A percentile compares a stretch with the other conserved stretches of the same genome.
phyloP scores from a whole-genome alignment of 2,329 filamentous ascomycete genomes.

The Pseudocercospora eumusae region DNA sequence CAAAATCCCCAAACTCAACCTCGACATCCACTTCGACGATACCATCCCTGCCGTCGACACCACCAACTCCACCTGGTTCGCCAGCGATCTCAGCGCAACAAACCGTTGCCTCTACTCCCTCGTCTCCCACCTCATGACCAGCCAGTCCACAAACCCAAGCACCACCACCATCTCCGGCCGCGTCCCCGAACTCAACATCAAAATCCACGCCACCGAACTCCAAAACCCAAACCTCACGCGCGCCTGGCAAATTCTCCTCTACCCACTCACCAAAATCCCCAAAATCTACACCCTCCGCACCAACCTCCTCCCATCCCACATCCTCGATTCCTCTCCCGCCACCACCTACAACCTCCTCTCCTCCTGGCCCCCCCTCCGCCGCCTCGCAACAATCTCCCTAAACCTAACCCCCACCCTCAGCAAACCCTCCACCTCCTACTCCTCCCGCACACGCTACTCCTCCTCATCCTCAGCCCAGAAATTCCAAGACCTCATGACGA shows the following conservation, averaged over 20 bases:
- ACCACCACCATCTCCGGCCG: background rate
- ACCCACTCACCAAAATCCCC: slow-evolving; percentile 5
- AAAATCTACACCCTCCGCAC: background rate
- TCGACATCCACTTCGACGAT: background rate
- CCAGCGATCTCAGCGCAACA: background rate
- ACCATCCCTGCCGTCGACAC: background rate
- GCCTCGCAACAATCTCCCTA: background rate
- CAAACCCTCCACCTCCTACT: background rate
- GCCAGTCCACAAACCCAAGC: background rate
- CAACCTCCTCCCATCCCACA: background rate
- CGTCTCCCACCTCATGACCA: background rate
- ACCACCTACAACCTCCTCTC: background rate
- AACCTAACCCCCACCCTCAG: background rate
- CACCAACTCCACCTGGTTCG: background rate
- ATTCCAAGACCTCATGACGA: background rate
- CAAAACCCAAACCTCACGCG: background rate
- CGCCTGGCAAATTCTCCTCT: background rate
- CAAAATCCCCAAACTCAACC: background rate
- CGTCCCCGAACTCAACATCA: background rate
- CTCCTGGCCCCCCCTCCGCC: background rate
- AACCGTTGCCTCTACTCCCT: background rate
- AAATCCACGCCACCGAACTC: background rate
- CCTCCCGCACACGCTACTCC: background rate
- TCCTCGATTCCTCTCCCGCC: background rate
- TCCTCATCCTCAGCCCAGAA: background rate